Conservation (phyloP, 2,329 filamentous ascomycete genomes). For the Aspergillus caelatus region DNA sequence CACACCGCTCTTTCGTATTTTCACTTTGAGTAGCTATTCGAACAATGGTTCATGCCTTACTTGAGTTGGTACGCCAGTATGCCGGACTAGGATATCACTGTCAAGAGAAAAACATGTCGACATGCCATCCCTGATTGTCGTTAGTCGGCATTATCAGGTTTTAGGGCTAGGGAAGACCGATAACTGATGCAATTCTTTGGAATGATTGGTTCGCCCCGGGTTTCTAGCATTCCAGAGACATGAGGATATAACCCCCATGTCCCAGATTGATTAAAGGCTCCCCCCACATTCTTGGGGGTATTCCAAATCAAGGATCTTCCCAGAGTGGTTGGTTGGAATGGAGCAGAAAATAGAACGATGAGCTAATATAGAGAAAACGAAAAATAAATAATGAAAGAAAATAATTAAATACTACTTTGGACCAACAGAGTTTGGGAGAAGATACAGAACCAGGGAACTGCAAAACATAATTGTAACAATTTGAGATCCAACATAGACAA, state of each 20-base stretch:
- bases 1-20: not conserved
- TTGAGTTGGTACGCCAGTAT: not conserved
- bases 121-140: not conserved
- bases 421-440: not conserved
- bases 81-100: not conserved
- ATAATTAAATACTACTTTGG: not conserved
- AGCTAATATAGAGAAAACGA: not conserved
- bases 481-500: not conserved
- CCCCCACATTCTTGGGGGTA: constrained; percentile 11
- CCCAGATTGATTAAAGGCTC: not conserved
- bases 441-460: not conserved
- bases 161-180: not conserved
- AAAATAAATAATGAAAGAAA: not conserved
- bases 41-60: not conserved
- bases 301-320: constrained; percentile 13
- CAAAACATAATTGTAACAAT: not conserved
- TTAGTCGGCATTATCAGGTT: not conserved
- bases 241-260: not conserved
- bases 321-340: not conserved
- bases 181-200: not conserved
- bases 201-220: not conserved
- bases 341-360: not conserved
- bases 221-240: not conserved
- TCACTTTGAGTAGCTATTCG: not conserved
- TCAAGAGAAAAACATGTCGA: not conserved